Base-by-base conservation (phyloP, 73 alveolate genomes). In the Paramecium tetraurelia region DNA sequence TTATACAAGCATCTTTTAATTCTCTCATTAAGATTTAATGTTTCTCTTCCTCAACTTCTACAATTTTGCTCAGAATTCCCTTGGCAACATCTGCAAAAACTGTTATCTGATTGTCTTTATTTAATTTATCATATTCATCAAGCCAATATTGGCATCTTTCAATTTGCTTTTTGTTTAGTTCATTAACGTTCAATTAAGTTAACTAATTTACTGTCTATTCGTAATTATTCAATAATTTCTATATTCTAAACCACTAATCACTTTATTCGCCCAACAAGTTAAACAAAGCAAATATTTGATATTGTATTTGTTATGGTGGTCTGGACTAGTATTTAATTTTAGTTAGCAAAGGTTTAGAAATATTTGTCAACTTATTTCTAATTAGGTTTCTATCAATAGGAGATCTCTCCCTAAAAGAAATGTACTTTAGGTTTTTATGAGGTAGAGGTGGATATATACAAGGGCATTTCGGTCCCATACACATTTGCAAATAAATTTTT, bases 391-490 rank as follows among this genome's bases (percentile, higher is more conserved):
- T 68, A 68, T 68, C 84, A 24, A 68, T 33, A 12, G 84, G 84
- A 68, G 84, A 68, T 68, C 46, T 68, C 7, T 33, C 46, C 24
- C 84, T 27, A 68, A 68, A 68, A 6, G 84, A 31, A 33, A 68
- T 33, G 4, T 68, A 68, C 16, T 27, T 27, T 33, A 68, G 9
- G 0, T 46, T 12, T 12, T 68, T 68, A 68, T 68, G 84, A 0
- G 84, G 46, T 4, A 27, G 22, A 31, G 40, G 46, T 20, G 84
- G 84, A 8, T 68, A 68, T 14, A 68, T 68, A 33, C 84, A 68
- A 68, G 84, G 84, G 46, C 84, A 68, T 68, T 68, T 68, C 1
- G 84, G 84, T 31, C 46, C 84, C 84, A 68, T 22, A 68, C 84
- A 68, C 84, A 68, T 68, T 53, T 53, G 69, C 69, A 53, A 53